Percentiles rank a stretch among this genome's conserved stretches.
These are phyloP conservation scores for Entonaema liquescens DNA, from an alignment of 495 filamentous ascomycete genomes.

Conservation along the genomic window DNA sequence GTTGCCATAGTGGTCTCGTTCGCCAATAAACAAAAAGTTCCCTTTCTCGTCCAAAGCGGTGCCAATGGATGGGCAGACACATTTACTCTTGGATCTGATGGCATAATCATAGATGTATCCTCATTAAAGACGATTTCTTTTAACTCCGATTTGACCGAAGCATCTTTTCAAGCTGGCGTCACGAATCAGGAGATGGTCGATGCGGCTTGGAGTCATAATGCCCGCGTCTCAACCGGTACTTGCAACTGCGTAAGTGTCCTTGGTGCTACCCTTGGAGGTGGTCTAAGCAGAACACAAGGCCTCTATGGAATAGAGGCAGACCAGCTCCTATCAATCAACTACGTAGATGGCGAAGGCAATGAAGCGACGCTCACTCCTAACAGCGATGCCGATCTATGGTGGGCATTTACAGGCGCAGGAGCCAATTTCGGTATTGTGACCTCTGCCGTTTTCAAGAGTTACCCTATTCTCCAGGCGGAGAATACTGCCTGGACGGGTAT, in stretches of 20 bases:
- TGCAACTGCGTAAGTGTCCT: neutral
- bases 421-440: neutral
- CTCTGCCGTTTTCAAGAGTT: neutral
- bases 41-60: neutral
- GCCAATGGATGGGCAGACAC: neutral
- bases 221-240: neutral
- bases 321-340: neutral
- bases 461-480: neutral
- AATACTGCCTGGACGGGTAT: neutral
- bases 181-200: neutral
- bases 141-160: too few relatives aligned
- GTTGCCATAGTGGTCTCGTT: neutral
- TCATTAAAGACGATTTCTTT: too few relatives aligned
- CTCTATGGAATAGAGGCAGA: neutral
- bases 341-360: neutral
- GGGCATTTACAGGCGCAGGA: neutral
- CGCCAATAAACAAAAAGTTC: neutral
- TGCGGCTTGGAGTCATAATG: neutral
- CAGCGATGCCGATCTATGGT: neutral
- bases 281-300: neutral
- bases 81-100: neutral
- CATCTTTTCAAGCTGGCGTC: neutral
- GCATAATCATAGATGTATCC: neutral
- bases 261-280: neutral
- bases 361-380: neutral